Evolutionary conservation across 1,139 yeast species (phyloP).

Genomic region (Tardiomyces digboiensis): DNA sequence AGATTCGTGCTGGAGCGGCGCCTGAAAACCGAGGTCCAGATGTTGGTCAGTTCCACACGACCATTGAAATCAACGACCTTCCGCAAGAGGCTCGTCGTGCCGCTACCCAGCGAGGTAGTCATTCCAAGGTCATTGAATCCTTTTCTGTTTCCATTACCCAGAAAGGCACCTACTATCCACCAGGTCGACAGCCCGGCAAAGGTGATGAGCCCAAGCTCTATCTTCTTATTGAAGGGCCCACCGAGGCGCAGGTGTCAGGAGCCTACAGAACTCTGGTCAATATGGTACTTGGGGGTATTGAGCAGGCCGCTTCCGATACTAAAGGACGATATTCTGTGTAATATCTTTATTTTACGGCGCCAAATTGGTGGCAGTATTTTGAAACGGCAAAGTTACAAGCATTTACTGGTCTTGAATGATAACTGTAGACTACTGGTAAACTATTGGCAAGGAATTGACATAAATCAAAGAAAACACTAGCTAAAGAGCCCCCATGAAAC

Average conservation of each 20-base stretch:
- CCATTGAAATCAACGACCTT: constrained; percentile 70
- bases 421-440: no score
- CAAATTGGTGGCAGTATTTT: no score
- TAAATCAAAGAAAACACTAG: no score
- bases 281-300: constrained; percentile 50
- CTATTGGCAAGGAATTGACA: no score
- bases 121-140: constrained; percentile 56
- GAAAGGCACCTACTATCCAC: constrained; percentile 70
- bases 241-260: constrained; percentile 45
- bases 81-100: constrained; percentile 83
- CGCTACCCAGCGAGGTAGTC: constrained; percentile 61
- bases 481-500: no score
- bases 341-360: constrained; percentile 2
- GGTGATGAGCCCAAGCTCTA: constrained; percentile 68
- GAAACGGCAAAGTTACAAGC: no score
- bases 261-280: constrained; percentile 60
- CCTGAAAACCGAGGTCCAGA: constrained; percentile 59
- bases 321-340: constrained; percentile 1
- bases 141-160: constrained; percentile 75
- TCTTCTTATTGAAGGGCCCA: constrained; percentile 68
- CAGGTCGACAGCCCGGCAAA: constrained; percentile 37
- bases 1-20: constrained; percentile 38
- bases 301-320: neutral
- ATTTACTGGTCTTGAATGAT: no score
- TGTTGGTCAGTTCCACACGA: constrained; percentile 55